phyloP scores from a whole-genome alignment of 164 flowering plant species.

The Tetrastigma voinierianum region DNA sequence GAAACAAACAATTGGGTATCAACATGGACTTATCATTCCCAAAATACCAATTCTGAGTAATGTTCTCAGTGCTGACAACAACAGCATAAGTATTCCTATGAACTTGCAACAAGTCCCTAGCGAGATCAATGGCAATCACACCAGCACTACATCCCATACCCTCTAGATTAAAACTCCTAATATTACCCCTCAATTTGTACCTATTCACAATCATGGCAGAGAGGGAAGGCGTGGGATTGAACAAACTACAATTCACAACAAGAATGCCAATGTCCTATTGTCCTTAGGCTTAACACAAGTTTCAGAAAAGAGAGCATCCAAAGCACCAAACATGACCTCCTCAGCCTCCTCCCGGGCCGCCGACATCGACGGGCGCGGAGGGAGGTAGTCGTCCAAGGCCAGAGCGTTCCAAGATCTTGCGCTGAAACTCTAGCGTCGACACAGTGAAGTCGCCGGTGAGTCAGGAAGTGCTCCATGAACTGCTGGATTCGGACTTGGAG shows the following conservation, averaged over 20 bases:
- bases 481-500: conserved; percentile 21
- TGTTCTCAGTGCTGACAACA: conserved; percentile 37
- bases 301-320: conserved; percentile 24
- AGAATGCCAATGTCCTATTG: conserved; percentile 31
- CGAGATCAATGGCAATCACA: conserved; percentile 34
- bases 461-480: conserved; percentile 36
- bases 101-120: conserved; percentile 30
- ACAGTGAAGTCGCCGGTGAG: conserved; percentile 33
- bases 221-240: conserved; percentile 19
- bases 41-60: conserved; percentile 39
- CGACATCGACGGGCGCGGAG: conserved; percentile 30
- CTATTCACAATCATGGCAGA: conserved; percentile 20
- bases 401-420: conserved; percentile 34
- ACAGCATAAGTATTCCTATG: conserved; percentile 37
- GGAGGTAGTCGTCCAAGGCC: conserved; percentile 37
- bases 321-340: conserved; percentile 34
- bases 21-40: conserved; percentile 38
- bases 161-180: conserved; percentile 19
- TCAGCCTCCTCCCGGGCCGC: conserved; percentile 39
- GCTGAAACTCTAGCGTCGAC: conserved; percentile 36
- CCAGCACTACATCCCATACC: conserved; percentile 50
- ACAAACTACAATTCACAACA: conserved; percentile 21
- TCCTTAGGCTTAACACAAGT: conserved; percentile 31
- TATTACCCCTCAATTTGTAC: conserved; percentile 19
- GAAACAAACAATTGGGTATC: conserved; percentile 40